A percentile compares a stretch with the other conserved stretches of the same genome.
Evolutionary conservation across 2,329 filamentous ascomycete genomes (phyloP).

Genomic region (Corynespora cassiicola): DNA sequence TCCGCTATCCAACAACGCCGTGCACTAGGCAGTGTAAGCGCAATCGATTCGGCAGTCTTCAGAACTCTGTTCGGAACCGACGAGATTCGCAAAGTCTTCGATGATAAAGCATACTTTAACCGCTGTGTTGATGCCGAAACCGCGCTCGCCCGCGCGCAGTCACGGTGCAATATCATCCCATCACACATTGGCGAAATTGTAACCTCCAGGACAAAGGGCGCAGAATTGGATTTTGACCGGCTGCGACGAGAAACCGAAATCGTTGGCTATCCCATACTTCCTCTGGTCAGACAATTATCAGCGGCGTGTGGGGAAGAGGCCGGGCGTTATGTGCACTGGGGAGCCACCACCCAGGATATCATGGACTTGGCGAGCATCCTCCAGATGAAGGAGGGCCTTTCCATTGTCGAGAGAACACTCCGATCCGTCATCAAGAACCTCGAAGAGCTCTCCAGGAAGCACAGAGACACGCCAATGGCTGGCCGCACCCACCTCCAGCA

Average conservation of each 20-base stretch:
- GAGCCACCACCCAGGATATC: slow-evolving; percentile 66
- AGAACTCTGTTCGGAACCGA: slow-evolving; percentile 60
- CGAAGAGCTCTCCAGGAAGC: slow-evolving; percentile 49
- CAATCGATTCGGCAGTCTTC: slow-evolving; percentile 59
- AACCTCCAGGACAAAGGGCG: slow-evolving; percentile 33
- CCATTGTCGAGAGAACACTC: slow-evolving; percentile 55
- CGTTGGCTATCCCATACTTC: slow-evolving; percentile 62
- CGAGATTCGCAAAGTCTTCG: slow-evolving; percentile 59
- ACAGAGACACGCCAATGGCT: slow-evolving; percentile 63
- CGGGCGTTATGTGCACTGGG: slow-evolving; percentile 62
- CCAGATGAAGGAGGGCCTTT: slow-evolving; percentile 60
- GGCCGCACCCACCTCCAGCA: slow-evolving; percentile 65
- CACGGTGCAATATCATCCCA: slow-evolving; percentile 56
- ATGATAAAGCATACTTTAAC: slow-evolving; percentile 57
- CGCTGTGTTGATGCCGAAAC: slow-evolving; percentile 60
- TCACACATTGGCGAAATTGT: slow-evolving; percentile 44
- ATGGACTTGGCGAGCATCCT: slow-evolving; percentile 63
- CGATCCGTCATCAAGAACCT: slow-evolving; percentile 52
- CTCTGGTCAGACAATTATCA: slow-evolving; percentile 57
- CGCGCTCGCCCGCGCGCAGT: slow-evolving; percentile 59
- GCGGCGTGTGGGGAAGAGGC: slow-evolving; percentile 44
- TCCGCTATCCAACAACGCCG: slow-evolving; percentile 25
- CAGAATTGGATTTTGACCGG: slow-evolving; percentile 52
- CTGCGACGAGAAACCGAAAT: slow-evolving; percentile 57
- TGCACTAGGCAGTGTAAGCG: slow-evolving; percentile 38